Conservation (phyloP, 1,139 yeast species). For the Lodderomyces margitis region DNA sequence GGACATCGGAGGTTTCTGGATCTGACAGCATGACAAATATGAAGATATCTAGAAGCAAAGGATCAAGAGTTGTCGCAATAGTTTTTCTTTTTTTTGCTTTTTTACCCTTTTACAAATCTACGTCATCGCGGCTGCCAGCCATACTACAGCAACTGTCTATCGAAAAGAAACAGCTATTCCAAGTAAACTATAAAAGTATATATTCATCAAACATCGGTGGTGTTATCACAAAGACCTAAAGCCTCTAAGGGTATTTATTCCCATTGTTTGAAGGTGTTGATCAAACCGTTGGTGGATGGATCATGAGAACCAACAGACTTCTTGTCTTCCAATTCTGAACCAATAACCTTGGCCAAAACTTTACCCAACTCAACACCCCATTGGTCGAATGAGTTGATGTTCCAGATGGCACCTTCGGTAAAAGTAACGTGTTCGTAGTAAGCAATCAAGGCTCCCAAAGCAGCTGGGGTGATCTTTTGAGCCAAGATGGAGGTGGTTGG, state of each 20-base stretch:
- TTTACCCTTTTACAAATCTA: slow-evolving; percentile 5
- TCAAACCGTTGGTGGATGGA: slow-evolving; percentile 85
- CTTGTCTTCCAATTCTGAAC: slow-evolving; percentile 73
- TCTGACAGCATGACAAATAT: slow-evolving; percentile 11
- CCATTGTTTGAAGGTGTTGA: slow-evolving; percentile 95
- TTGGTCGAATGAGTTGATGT: slow-evolving; percentile 98
- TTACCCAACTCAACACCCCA: slow-evolving; percentile 99
- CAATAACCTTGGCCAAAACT: slow-evolving; percentile 93
- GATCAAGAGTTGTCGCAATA: background rate
- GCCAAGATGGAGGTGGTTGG: slow-evolving; percentile 97
- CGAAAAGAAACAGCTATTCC: too few species aligned
- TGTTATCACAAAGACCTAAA: too few species aligned
- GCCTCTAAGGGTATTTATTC: too few species aligned
- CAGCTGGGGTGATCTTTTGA: slow-evolving; percentile 93
- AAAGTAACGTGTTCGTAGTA: slow-evolving; percentile 97
- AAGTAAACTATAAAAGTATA: too few species aligned
- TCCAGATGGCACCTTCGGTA: slow-evolving; percentile 99
- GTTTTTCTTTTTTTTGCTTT: background rate
- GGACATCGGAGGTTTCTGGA: slow-evolving; percentile 7
- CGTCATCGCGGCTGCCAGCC: slow-evolving; percentile 6
- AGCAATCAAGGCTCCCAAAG: slow-evolving; percentile 93
- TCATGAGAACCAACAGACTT: slow-evolving; percentile 69
- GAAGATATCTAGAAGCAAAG: background rate
- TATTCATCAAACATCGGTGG: too few species aligned
- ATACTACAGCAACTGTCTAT: too few species aligned